Evolutionary conservation across 2,329 filamentous ascomycete species (phyloP), one percentile per base, ranked within the genome.

Genomic region (Atkinsonella texensis): DNA sequence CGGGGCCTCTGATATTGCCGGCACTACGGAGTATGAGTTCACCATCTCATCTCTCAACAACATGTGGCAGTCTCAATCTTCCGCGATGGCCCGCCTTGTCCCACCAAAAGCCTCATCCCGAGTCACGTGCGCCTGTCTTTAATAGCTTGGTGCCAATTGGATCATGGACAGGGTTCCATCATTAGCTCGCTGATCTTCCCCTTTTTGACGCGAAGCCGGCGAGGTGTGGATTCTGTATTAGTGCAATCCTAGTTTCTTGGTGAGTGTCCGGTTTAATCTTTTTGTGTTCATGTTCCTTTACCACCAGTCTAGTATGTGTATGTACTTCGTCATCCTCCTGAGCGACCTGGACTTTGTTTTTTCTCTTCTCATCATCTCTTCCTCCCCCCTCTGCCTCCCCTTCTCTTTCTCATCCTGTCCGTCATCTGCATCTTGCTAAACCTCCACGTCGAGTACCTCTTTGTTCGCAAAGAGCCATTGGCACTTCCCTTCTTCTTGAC

Each of bases 401-500:
- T 55, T 59, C 56, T 55, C 57, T 55, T 56, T 56, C 60, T 41
- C 49, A 52, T 46, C 60, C 56, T 58, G 55, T 60, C 60, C 42
- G 41, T 39, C 52, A 39, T 47, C 6, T 41, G 41, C 38, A 56
- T 56, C 58, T 60, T 63, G 57, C 59, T 61, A 63, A 45, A 38
- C 39, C 31, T 10, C 33, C 9, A 32, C 8, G 44, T 31, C n/a
- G 20, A 51, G 43, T 41, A 39, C 20, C 38, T 51, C 20, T 48
- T 46, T 41, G 40, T 28, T 48, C 13, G 32, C 40, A 41, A 45
- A 51, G 40, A 39, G 23, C 15, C 48, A 39, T 47, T 43, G 52
- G 18, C 47, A 44, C 41, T 64, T 62, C 61, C 57, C 10, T 42
- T 54, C 57, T 67, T 66, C 64, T 62, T 60, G 66, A 68, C 66